phyloP scores from a whole-genome alignment of 768 basidiomycete species.

The Mycena polygramma region DNA sequence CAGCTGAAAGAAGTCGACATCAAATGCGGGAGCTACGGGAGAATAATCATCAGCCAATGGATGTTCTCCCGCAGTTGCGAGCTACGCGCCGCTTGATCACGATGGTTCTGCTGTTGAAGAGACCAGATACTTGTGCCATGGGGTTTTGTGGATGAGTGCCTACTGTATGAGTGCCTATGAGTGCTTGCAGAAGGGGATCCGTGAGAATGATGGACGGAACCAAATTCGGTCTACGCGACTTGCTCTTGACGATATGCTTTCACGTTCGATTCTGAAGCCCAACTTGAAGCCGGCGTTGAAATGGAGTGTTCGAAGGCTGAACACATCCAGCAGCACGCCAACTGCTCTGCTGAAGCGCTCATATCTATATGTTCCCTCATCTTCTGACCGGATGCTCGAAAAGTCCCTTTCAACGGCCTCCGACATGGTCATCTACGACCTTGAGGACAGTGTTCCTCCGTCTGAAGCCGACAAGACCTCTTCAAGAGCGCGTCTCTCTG shows the following conservation, averaged over 20 bases:
- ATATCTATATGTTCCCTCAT: constrained; percentile 86
- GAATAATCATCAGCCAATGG: too few species aligned
- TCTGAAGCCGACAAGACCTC: constrained; percentile 69
- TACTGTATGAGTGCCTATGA: too few species aligned
- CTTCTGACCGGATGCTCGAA: constrained; percentile 84
- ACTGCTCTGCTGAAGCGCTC: constrained; percentile 54
- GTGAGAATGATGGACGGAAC: too few species aligned
- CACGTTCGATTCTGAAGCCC: constrained; percentile 8
- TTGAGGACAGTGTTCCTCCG: constrained; percentile 89
- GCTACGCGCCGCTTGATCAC: too few species aligned
- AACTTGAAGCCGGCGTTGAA: not conserved
- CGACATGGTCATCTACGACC: constrained; percentile 88
- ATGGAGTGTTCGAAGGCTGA: constrained; percentile 8
- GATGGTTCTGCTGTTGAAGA: too few species aligned
- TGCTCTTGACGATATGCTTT: not conserved
- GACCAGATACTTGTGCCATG: too few species aligned
- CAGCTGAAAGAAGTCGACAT: not conserved
- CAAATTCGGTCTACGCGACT: not conserved
- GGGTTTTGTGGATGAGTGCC: too few species aligned
- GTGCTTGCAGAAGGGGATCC: too few species aligned
- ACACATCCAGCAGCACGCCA: constrained; percentile 6
- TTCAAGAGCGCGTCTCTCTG: constrained; percentile 67
- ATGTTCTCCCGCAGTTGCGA: too few species aligned
- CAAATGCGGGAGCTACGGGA: too few species aligned
- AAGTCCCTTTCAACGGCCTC: constrained; percentile 76